Conservation (phyloP, 176 grass and related monocot species). For the Rhipidocladum racemiflorum region DNA sequence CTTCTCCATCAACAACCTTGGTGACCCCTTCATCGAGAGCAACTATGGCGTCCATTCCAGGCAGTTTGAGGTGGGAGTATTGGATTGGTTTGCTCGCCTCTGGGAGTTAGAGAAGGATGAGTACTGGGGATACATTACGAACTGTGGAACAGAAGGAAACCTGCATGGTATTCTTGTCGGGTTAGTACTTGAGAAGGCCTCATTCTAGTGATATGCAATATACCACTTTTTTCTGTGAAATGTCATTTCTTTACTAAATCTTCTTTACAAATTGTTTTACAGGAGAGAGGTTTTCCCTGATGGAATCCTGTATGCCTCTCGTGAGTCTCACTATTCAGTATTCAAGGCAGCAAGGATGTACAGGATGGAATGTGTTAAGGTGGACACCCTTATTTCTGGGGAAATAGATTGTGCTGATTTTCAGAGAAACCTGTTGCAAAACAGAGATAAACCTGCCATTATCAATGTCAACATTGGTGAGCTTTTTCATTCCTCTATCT, state of each 20-base stretch:
- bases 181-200: conserved; percentile 41
- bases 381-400: conserved; percentile 68
- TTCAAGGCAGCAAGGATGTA: conserved; percentile 96
- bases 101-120: conserved; percentile 74
- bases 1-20: conserved; percentile 86
- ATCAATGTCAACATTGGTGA: conserved; percentile 89
- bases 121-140: conserved; percentile 93
- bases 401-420: conserved; percentile 79
- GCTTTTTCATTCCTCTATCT: background rate
- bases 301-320: conserved; percentile 71
- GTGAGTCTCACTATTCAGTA: conserved; percentile 83
- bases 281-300: conserved; percentile 82
- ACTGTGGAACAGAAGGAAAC: conserved; percentile 92
- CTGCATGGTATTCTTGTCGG: conserved; percentile 88
- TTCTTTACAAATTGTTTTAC: conserved; percentile 24
- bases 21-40: conserved; percentile 87
- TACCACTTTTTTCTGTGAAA: background rate
- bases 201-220: background rate
- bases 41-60: conserved; percentile 88
- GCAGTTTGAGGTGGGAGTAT: conserved; percentile 81
- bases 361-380: conserved; percentile 80
- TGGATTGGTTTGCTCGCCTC: conserved; percentile 88
- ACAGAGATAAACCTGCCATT: conserved; percentile 76
- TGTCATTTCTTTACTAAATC: background rate
- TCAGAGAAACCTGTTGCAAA: conserved; percentile 48